Conservation (phyloP, 768 basidiomycete species). For the Phlebiopsis flavidoalba region DNA sequence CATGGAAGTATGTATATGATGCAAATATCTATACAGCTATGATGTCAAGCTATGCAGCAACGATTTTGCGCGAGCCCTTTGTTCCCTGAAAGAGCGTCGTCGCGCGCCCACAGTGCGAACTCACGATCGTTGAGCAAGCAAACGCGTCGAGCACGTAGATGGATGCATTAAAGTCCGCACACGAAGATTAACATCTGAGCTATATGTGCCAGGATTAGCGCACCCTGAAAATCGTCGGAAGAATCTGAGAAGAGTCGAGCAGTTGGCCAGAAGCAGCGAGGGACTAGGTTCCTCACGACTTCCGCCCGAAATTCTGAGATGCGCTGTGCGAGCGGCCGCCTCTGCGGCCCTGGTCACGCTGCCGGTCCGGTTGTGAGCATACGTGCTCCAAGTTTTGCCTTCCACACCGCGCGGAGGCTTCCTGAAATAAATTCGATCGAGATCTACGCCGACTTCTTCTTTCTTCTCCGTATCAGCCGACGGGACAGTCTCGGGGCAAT, state of each 20-base stretch:
- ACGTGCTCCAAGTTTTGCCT: background rate
- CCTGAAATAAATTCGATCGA: background rate
- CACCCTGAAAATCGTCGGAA: background rate
- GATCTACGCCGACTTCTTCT: background rate
- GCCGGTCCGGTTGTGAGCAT: background rate
- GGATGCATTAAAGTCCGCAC: background rate
- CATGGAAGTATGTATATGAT: no score
- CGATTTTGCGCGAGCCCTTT: no score
- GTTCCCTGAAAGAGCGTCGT: no score
- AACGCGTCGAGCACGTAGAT: background rate
- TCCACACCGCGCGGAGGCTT: background rate
- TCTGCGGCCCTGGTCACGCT: background rate
- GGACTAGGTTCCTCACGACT: background rate
- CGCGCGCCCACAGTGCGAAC: background rate
- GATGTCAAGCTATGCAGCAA: no score
- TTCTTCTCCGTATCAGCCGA: background rate
- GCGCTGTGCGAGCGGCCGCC: background rate
- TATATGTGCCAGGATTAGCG: background rate
- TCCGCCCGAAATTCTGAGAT: constrained; percentile 2
- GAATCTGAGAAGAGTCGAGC: constrained; percentile 3
- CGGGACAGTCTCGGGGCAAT: constrained; percentile 11
- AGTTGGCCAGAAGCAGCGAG: background rate
- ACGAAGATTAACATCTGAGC: background rate
- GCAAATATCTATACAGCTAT: background rate
- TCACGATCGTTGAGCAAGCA: background rate